Evolutionary conservation across 2,329 filamentous ascomycete species (phyloP).

Genomic region (Chaetomium sp.): DNA sequence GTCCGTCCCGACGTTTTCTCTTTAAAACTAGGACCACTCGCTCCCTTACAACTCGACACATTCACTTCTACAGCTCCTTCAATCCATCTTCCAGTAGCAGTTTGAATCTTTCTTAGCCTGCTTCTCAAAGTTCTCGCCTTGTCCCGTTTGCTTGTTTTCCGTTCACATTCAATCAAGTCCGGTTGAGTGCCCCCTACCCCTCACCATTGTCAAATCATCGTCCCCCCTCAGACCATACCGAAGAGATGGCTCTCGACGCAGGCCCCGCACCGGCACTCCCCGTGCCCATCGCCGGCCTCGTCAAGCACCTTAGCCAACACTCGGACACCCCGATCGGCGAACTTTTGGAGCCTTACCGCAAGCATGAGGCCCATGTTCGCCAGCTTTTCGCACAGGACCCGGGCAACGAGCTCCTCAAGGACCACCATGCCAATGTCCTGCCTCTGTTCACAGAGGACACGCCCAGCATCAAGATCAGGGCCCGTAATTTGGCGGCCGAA

Average conservation of each 20-base stretch:
- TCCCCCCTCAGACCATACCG: neutral
- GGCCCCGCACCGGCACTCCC: constrained; percentile 39
- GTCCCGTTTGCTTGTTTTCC: too few species aligned
- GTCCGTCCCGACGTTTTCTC: neutral
- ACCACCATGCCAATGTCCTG: constrained; percentile 56
- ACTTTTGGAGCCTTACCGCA: constrained; percentile 59
- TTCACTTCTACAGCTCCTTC: neutral
- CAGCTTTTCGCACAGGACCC: constrained; percentile 64
- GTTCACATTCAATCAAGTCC: too few species aligned
- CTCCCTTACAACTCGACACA: neutral
- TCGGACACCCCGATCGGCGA: constrained; percentile 47
- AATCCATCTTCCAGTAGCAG: neutral
- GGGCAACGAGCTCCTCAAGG: constrained; percentile 48
- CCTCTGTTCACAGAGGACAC: constrained; percentile 58
- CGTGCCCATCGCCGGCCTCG: constrained; percentile 39
- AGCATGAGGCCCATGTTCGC: constrained; percentile 61
- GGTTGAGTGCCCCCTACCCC: too few species aligned
- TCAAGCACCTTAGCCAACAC: constrained; percentile 49
- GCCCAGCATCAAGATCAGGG: constrained; percentile 52
- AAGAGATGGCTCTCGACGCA: constrained; percentile 32
- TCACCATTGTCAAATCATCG: too few species aligned
- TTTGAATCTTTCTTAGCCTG: neutral
- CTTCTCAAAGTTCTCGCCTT: neutral
- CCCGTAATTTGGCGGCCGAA: constrained; percentile 53
- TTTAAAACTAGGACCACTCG: neutral